Evolutionary conservation across 1,284 basidiomycete genomes (phyloP).

Genomic region (Neonothopanus nambi): DNA sequence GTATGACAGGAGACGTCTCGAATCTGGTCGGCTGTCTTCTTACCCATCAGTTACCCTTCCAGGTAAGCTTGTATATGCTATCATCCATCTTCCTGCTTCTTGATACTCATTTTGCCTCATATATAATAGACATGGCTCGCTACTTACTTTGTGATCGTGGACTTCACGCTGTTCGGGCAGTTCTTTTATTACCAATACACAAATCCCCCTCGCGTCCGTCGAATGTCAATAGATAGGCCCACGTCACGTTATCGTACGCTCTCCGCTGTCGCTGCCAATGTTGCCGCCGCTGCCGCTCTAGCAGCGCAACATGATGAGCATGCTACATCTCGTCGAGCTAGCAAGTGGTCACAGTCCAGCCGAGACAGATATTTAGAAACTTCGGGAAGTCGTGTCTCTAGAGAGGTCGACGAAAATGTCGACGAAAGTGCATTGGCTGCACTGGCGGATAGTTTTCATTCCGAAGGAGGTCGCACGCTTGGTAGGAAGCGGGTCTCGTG

Average conservation of each 20-base stretch:
- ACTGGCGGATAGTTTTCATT: conserved; percentile 70
- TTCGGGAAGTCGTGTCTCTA: conserved; percentile 19
- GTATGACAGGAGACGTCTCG: conserved; percentile 74
- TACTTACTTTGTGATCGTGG: conserved; percentile 83
- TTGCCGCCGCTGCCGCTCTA: conserved; percentile 65
- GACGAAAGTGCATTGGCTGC: conserved; percentile 53
- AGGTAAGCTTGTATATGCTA: conserved; percentile 51
- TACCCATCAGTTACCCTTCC: conserved; percentile 92
- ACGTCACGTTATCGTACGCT: conserved; percentile 66
- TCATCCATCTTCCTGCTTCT: neutral
- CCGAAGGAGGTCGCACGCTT: conserved; percentile 53
- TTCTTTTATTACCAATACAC: conserved; percentile 69
- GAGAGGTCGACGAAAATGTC: conserved; percentile 44
- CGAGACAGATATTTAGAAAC: conserved; percentile 25
- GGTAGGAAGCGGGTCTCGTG: conserved; percentile 61
- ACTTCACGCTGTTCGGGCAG: conserved; percentile 72
- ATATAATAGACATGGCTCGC: conserved; percentile 80
- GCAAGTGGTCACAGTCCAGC: conserved; percentile 17
- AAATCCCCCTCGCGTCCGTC: conserved; percentile 34
- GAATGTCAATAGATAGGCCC: conserved; percentile 47
- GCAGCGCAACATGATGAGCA: conserved; percentile 58
- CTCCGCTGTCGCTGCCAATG: conserved; percentile 64
- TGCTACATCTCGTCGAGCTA: conserved; percentile 23
- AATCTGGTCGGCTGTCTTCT: conserved; percentile 90
- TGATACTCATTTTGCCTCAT: conserved; percentile 13